These are phyloP conservation scores for Fusarium udum DNA, from an alignment of 2,329 filamentous ascomycete species.

Conservation along the genomic window DNA sequence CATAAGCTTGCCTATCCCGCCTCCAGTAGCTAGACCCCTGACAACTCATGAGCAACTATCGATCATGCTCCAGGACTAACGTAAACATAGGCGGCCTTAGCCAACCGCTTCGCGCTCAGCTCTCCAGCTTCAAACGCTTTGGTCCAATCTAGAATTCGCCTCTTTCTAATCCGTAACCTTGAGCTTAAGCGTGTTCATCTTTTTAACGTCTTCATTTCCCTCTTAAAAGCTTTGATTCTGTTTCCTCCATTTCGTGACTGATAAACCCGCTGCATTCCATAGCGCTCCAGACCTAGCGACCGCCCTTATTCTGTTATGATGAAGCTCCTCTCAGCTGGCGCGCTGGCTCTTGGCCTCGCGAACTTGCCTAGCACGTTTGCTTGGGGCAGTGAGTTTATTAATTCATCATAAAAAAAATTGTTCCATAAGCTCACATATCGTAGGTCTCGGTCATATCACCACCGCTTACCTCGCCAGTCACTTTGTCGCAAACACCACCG, in stretches of 20 bases:
- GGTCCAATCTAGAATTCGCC: constrained; percentile 20
- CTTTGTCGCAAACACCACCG: constrained; percentile 66
- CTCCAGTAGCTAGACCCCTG: constrained; percentile 10
- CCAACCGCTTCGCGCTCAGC: constrained; percentile 30
- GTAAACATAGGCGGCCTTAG: constrained; percentile 13
- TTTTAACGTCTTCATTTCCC: constrained; percentile 13
- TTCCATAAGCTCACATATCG: constrained; percentile 18
- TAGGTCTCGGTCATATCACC: constrained; percentile 72
- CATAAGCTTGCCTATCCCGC: constrained; percentile 5
- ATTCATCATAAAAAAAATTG: background rate
- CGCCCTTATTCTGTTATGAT: constrained; percentile 35
- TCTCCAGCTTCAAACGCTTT: constrained; percentile 20
- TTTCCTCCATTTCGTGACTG: background rate
- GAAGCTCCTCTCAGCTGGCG: constrained; percentile 45
- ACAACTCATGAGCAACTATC: constrained; percentile 27
- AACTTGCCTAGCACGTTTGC: constrained; percentile 49
- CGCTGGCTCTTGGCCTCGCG: constrained; percentile 46
- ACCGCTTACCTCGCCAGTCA: constrained; percentile 70
- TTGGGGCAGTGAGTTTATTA: constrained; percentile 54
- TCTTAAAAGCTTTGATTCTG: background rate
- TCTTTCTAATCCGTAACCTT: background rate
- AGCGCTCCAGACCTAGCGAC: background rate
- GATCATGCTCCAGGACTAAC: constrained; percentile 25
- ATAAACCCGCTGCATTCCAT: background rate
- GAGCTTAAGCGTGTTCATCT: background rate